Evolutionary conservation across 805 yeast species (phyloP).

Genomic region (Ogataea glucozyma): DNA sequence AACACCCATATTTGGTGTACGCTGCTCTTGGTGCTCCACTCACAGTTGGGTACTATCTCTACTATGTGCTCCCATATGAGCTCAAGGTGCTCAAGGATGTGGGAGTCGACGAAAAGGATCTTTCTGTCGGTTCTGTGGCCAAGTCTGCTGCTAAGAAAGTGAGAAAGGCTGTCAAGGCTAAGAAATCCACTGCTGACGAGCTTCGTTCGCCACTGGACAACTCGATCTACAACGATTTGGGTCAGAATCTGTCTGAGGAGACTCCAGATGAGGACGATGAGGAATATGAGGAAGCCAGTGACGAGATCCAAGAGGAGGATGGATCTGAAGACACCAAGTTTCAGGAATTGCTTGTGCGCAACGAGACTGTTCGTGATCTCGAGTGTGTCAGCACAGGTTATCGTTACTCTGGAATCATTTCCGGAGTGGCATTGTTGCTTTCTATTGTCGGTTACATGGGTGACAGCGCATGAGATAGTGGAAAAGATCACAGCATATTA

Average conservation of each 20-base stretch:
- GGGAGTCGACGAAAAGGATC: constrained; percentile 5
- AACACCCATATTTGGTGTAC: constrained; percentile 75
- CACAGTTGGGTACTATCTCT: constrained; percentile 36
- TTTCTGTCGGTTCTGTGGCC: neutral
- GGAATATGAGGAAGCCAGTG: constrained; percentile 29
- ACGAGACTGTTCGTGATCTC: constrained; percentile 36
- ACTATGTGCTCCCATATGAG: constrained; percentile 30
- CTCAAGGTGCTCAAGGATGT: constrained; percentile 25
- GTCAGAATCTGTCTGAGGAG: constrained; percentile 27
- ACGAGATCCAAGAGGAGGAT: constrained; percentile 31
- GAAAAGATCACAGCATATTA: too few species aligned
- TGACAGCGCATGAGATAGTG: constrained; percentile 43
- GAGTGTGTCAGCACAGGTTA: constrained; percentile 40
- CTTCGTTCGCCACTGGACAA: constrained; percentile 46
- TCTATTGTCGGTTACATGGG: constrained; percentile 60
- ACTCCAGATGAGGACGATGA: constrained; percentile 32
- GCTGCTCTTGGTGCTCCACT: constrained; percentile 56
- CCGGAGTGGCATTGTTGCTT: constrained; percentile 48
- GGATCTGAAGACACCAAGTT: constrained; percentile 33
- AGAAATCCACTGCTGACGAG: constrained; percentile 23
- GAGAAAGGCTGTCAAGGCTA: constrained; percentile 25
- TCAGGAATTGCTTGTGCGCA: constrained; percentile 43
- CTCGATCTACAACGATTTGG: constrained; percentile 47
- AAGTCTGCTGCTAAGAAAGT: constrained; percentile 14
- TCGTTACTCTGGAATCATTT: constrained; percentile 41